Evolutionary conservation across 805 yeast species (phyloP).

Genomic region (Saccharomycopsis olivae): DNA sequence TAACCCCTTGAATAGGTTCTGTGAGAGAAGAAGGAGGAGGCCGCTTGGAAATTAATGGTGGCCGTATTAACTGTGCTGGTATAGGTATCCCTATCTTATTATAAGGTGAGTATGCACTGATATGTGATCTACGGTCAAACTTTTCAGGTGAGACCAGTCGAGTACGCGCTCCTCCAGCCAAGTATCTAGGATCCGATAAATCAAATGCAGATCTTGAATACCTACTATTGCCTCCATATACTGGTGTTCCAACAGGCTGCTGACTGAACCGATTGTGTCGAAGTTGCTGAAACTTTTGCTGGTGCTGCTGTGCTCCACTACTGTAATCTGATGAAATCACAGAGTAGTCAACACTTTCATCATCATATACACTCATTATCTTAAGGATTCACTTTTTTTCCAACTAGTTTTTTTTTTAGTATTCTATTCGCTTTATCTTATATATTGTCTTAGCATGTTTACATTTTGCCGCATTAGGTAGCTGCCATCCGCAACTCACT

Average conservation of each 20-base stretch:
- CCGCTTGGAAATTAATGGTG: slow-evolving; percentile 17
- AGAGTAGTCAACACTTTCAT: not conserved
- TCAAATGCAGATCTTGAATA: slow-evolving; percentile 8
- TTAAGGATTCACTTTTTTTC: too few species aligned
- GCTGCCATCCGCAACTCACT: too few species aligned
- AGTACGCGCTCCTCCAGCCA: slow-evolving; percentile 2
- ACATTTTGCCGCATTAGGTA: too few species aligned
- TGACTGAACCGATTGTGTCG: slow-evolving; percentile 3
- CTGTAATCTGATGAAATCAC: slow-evolving; percentile 7
- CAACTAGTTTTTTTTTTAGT: too few species aligned
- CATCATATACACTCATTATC: too few species aligned
- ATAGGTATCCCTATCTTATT: slow-evolving; percentile 13
- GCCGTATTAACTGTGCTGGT: slow-evolving; percentile 8
- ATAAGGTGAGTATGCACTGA: slow-evolving; percentile 2
- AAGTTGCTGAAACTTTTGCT: slow-evolving; percentile 4
- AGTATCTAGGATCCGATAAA: slow-evolving; percentile 5
- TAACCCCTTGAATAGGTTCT: too few species aligned
- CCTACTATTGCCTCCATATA: not conserved
- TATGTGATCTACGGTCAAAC: not conserved
- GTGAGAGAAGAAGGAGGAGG: too few species aligned
- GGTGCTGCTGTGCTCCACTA: too few species aligned
- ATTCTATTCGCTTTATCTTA: too few species aligned
- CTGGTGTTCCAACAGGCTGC: not conserved
- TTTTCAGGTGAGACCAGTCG: slow-evolving; percentile 9
- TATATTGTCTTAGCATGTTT: too few species aligned